phyloP scores from a whole-genome alignment of 148 eudicot species.

The Rhododendron vialii region DNA sequence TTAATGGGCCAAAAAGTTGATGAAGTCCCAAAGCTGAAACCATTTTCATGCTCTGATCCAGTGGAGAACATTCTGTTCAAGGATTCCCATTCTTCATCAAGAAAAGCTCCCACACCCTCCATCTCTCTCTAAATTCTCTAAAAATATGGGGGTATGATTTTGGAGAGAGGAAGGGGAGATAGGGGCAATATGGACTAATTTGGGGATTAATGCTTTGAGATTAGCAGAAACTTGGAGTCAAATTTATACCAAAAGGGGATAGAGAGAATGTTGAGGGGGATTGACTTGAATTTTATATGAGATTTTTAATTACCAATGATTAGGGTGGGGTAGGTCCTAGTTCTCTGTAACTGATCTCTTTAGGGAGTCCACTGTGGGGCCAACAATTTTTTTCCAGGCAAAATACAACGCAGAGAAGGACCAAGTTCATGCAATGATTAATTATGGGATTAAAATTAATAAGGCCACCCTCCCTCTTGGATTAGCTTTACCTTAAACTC shows the following conservation, averaged over 20 bases:
- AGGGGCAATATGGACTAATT: neutral
- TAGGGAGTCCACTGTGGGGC: neutral
- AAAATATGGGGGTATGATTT: neutral
- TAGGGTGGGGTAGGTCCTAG: slow-evolving; percentile 13
- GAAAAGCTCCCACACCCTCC: slow-evolving; percentile 30
- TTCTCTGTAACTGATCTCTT: slow-evolving; percentile 4
- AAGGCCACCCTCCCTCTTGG: slow-evolving; percentile 6
- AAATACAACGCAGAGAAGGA: slow-evolving; percentile 16
- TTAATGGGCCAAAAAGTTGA: slow-evolving; percentile 20
- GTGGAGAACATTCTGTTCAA: slow-evolving; percentile 38
- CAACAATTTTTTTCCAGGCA: neutral
- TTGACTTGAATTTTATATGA: slow-evolving; percentile 26
- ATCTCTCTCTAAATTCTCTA: slow-evolving; percentile 7
- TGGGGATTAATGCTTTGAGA: neutral
- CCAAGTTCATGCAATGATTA: slow-evolving; percentile 7
- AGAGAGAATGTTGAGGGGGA: neutral
- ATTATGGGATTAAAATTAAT: neutral
- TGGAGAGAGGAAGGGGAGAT: no score
- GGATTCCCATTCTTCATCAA: slow-evolving; percentile 46
- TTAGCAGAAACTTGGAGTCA: neutral
- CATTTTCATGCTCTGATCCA: slow-evolving; percentile 42
- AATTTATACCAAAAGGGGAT: slow-evolving; percentile 15
- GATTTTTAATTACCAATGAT: slow-evolving; percentile 18
- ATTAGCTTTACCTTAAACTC: neutral
- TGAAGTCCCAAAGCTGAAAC: slow-evolving; percentile 60